Conservation (phyloP, 2,329 filamentous ascomycete genomes). For the Colletotrichum tabaci region DNA sequence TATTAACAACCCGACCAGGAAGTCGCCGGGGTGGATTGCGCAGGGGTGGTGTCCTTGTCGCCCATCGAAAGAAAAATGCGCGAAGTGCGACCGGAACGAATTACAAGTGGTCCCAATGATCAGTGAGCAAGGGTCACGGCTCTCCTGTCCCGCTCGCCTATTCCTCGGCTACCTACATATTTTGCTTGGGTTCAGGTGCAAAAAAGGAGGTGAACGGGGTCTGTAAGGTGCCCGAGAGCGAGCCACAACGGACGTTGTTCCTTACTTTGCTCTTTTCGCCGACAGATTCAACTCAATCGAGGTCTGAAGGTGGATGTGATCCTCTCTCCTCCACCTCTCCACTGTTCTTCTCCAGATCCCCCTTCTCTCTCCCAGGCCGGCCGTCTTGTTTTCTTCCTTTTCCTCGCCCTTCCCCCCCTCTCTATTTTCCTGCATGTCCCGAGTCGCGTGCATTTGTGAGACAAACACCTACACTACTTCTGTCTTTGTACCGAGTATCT, state of each 20-base stretch:
- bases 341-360: slow-evolving; percentile 2
- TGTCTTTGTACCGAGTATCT: no score
- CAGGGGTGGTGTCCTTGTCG: background rate
- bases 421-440: slow-evolving; percentile 24
- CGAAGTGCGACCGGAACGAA: slow-evolving; percentile 13
- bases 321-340: background rate
- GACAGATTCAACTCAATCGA: slow-evolving; percentile 4
- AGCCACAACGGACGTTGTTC: slow-evolving; percentile 5
- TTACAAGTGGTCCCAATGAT: slow-evolving; percentile 20
- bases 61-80: slow-evolving; percentile 3
- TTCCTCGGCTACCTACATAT: slow-evolving; percentile 28
- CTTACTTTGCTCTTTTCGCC: slow-evolving; percentile 8
- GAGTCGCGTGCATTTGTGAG: slow-evolving; percentile 21
- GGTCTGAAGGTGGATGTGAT: background rate
- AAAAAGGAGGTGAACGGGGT: background rate
- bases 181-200: slow-evolving; percentile 17
- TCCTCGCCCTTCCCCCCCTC: slow-evolving; percentile 10
- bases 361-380: background rate
- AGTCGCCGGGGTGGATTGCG: background rate
- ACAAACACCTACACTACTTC: slow-evolving; percentile 17
- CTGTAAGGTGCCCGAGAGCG: background rate
- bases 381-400: slow-evolving; percentile 12
- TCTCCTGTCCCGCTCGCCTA: slow-evolving; percentile 36
- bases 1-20: background rate
- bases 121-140: slow-evolving; percentile 28